phyloP scores from a whole-genome alignment of 805 yeast genomes.

The Barnettozyma wickerhamii region DNA sequence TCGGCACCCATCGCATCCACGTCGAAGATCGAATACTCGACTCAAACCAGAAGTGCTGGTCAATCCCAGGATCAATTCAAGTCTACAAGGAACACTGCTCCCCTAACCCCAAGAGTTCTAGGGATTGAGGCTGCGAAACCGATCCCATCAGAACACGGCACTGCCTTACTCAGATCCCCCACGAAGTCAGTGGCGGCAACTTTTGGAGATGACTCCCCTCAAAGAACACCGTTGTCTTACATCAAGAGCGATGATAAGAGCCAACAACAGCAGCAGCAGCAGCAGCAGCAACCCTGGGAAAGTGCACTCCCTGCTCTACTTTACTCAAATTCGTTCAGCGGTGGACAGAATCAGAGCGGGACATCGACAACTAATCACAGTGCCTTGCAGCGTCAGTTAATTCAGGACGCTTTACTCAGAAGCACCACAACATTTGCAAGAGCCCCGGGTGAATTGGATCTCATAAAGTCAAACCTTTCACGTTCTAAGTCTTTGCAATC shows the following conservation, averaged over 20 bases:
- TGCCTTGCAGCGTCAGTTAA: background rate
- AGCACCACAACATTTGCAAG: conserved; percentile 1
- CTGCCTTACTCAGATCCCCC: background rate
- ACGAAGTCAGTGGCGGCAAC: background rate
- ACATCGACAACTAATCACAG: background rate
- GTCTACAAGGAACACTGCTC: background rate
- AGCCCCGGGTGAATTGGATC: conserved; percentile 9
- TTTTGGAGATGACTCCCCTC: background rate
- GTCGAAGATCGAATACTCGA: background rate
- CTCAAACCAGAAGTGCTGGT: background rate
- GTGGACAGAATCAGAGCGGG: background rate
- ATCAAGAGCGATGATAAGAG: background rate
- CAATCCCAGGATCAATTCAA: too few relatives aligned
- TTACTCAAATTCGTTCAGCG: background rate
- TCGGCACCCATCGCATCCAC: conserved; percentile 4
- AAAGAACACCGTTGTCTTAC: background rate
- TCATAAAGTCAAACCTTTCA: conserved; percentile 10
- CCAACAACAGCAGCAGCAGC: too few relatives aligned
- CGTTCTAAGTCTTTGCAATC: conserved; percentile 14
- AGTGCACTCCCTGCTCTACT: conserved; percentile 4
- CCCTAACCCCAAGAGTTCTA: too few relatives aligned
- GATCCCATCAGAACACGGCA: too few relatives aligned
- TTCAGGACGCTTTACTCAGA: conserved; percentile 9
- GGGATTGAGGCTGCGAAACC: too few relatives aligned
- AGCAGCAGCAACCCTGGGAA: conserved; percentile 7